Evolutionary conservation across 192 early-diverging fungal genomes (phyloP).

Genomic region (Umbelopsis sp.): DNA sequence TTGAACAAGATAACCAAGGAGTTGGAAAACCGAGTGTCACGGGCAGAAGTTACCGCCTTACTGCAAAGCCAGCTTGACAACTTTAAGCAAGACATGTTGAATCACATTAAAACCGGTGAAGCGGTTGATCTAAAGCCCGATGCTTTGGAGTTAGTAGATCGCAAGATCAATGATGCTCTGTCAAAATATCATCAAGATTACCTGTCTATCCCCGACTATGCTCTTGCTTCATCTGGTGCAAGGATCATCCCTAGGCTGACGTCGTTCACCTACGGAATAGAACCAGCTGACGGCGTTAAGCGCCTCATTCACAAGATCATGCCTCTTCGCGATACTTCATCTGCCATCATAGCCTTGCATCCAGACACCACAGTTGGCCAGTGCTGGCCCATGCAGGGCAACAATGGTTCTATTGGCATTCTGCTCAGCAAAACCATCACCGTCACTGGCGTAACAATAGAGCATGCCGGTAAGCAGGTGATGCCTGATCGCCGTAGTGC

Average conservation of each 20-base stretch:
- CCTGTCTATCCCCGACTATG: conserved; percentile 70
- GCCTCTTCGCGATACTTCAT: conserved; percentile 40
- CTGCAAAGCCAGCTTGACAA: neutral
- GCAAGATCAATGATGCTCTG: conserved; percentile 63
- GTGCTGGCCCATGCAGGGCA: conserved; percentile 76
- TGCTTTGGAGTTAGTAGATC: conserved; percentile 38
- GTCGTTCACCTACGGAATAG: conserved; percentile 57
- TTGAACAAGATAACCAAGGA: neutral
- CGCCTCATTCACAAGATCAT: conserved; percentile 35
- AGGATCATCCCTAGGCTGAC: conserved; percentile 64
- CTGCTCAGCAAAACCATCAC: conserved; percentile 59
- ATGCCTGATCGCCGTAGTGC: conserved; percentile 64
- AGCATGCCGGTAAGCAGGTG: conserved; percentile 64
- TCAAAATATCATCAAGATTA: conserved; percentile 58
- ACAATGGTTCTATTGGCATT: conserved; percentile 62
- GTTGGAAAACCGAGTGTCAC: neutral
- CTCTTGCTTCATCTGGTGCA: conserved; percentile 64
- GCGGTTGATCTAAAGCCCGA: neutral
- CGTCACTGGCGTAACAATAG: conserved; percentile 64
- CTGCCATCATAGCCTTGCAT: conserved; percentile 45
- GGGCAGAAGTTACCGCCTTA: neutral
- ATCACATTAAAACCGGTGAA: neutral
- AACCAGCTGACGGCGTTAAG: conserved; percentile 23
- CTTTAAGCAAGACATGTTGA: neutral
- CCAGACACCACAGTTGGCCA: conserved; percentile 62